Evolutionary conservation across 1,284 basidiomycete genomes (phyloP).

Genomic region (Rhodotorula sp.): DNA sequence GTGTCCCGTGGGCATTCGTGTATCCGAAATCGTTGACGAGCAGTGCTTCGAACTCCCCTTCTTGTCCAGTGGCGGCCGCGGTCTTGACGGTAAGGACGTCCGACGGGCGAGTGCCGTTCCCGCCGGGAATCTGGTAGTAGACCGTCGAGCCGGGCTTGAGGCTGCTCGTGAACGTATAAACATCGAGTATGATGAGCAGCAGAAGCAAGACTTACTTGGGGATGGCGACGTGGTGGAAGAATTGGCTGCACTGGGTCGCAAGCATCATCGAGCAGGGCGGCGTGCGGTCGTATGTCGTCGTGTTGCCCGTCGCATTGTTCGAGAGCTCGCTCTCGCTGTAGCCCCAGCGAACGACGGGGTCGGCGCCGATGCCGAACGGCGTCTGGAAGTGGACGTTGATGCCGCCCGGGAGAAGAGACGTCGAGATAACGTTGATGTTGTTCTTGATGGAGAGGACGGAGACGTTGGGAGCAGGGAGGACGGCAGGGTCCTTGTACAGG

Average conservation of each 20-base stretch:
- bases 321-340: slow-evolving; percentile 27
- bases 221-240: slow-evolving; percentile 45
- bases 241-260: slow-evolving; percentile 44
- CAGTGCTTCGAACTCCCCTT: slow-evolving; percentile 42
- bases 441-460: slow-evolving; percentile 36
- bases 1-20: slow-evolving; percentile 45
- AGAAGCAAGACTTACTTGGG: background rate
- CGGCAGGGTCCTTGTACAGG: slow-evolving; percentile 40
- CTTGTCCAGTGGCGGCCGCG: slow-evolving; percentile 33
- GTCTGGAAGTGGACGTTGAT: slow-evolving; percentile 46
- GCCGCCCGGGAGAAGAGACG: slow-evolving; percentile 40
- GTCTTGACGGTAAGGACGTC: slow-evolving; percentile 41
- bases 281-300: slow-evolving; percentile 42
- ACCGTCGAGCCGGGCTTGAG: slow-evolving; percentile 35
- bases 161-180: background rate
- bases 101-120: slow-evolving; percentile 43
- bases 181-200: too few relatives aligned
- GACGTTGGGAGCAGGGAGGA: slow-evolving; percentile 16
- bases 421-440: slow-evolving; percentile 46
- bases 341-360: slow-evolving; percentile 40
- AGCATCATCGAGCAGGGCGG: slow-evolving; percentile 42
- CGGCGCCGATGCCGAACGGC: slow-evolving; percentile 42
- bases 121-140: slow-evolving; percentile 45
- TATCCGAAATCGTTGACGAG: slow-evolving; percentile 50
- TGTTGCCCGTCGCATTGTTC: slow-evolving; percentile 32